These are phyloP conservation scores for Kodamaea arcana DNA, from an alignment of 1,139 yeast genomes.

Conservation along the genomic window DNA sequence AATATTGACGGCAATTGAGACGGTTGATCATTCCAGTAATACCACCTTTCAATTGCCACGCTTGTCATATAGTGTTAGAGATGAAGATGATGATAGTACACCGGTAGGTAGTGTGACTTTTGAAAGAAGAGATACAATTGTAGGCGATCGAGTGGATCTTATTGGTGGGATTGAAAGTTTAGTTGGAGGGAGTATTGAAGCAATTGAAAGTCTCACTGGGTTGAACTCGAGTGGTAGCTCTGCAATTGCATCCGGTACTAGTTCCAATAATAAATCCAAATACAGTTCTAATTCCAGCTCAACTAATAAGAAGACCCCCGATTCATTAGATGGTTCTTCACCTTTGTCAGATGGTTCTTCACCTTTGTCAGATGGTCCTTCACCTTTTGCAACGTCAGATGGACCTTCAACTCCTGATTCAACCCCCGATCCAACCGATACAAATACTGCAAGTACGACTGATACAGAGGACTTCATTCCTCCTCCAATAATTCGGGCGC, in stretches of 20 bases:
- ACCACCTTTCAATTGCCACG: slow-evolving; percentile 7
- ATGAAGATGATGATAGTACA: slow-evolving; percentile 4
- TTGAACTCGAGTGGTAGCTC: background rate
- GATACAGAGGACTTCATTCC: too few species aligned
- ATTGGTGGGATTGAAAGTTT: background rate
- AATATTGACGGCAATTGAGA: background rate
- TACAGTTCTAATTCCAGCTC: background rate
- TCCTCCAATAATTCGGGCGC: too few species aligned
- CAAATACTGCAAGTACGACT: too few species aligned
- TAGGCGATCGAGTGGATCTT: background rate
- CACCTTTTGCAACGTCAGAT: too few species aligned
- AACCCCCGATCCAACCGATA: too few species aligned
- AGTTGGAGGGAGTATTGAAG: background rate
- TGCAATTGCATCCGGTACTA: background rate
- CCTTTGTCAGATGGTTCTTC: too few species aligned
- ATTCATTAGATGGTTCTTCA: too few species aligned
- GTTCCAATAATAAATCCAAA: too few species aligned
- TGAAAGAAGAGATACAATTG: background rate
- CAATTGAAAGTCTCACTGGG: background rate
- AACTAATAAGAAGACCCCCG: background rate
- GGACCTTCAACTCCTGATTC: too few species aligned
- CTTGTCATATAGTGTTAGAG: background rate
- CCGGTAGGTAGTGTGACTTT: slow-evolving; percentile 5
- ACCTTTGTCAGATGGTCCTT: too few species aligned
- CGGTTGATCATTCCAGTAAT: background rate